Evolutionary conservation across 2,329 filamentous ascomycete species (phyloP).

Genomic region (Colletotrichum sp.): DNA sequence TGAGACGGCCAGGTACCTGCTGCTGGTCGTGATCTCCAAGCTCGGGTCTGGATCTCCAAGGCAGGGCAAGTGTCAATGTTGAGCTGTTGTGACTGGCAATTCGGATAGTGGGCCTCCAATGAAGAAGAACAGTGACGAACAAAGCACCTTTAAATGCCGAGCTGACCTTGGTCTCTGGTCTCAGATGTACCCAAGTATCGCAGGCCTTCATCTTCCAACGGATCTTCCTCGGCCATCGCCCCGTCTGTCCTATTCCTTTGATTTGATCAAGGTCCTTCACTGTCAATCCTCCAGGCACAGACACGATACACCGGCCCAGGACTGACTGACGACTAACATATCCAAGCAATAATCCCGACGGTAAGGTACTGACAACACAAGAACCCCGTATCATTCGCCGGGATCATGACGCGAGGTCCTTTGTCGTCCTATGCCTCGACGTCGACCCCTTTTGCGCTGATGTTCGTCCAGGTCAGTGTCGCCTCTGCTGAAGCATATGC

Average conservation of each 20-base stretch:
- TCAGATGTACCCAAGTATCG: not conserved
- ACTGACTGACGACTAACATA: not conserved
- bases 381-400: not conserved
- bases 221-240: not conserved
- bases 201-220: not conserved
- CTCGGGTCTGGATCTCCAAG: not conserved
- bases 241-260: not conserved
- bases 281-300: not conserved
- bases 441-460: constrained; percentile 10
- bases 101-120: not conserved
- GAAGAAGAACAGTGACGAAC: not conserved
- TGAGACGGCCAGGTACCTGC: not conserved
- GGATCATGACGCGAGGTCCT: not conserved
- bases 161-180: constrained; percentile 1
- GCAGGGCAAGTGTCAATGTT: not conserved
- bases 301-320: not conserved
- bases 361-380: not conserved
- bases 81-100: not conserved
- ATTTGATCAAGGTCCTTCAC: not conserved
- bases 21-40: not conserved
- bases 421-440: not conserved
- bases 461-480: not conserved
- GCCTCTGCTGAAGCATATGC: not conserved
- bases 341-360: not conserved
- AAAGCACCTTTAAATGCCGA: constrained; percentile 4